Conservation (phyloP, 2,329 filamentous ascomycete genomes). For the Aureobasidium sp. region DNA sequence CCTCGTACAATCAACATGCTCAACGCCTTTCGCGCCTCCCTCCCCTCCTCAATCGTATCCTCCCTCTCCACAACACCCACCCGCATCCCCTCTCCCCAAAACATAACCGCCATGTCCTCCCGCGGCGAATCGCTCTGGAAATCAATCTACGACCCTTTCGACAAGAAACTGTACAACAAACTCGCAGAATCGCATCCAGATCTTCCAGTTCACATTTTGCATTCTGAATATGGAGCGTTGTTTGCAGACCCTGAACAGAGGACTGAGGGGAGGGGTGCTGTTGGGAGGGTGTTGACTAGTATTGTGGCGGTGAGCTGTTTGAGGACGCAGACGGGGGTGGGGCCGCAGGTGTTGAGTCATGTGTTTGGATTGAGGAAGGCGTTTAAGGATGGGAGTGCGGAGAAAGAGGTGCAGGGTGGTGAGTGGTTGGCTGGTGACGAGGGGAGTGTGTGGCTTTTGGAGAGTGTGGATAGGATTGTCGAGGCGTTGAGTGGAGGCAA, state of each 20-base stretch:
- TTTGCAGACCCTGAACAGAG: conserved; percentile 55
- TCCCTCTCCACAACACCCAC: conserved; percentile 49
- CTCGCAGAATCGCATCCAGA: conserved; percentile 72
- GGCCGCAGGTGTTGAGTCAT: conserved; percentile 72
- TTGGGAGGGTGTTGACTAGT: conserved; percentile 64
- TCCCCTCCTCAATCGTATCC: conserved; percentile 48
- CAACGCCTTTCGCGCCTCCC: conserved; percentile 56
- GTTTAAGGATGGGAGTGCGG: conserved; percentile 54
- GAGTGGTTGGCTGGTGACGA: conserved; percentile 57
- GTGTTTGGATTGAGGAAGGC: conserved; percentile 73
- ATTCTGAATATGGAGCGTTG: conserved; percentile 63
- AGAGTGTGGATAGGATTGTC: conserved; percentile 54
- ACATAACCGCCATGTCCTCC: conserved; percentile 41
- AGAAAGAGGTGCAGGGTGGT: conserved; percentile 47
- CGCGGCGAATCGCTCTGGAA: conserved; percentile 64
- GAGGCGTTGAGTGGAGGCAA: conserved; percentile 36
- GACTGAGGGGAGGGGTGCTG: conserved; percentile 32
- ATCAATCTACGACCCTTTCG: conserved; percentile 67
- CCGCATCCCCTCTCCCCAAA: conserved; percentile 37
- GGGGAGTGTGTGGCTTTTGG: conserved; percentile 54
- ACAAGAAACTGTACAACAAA: conserved; percentile 60
- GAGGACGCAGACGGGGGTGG: conserved; percentile 71
- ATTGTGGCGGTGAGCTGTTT: conserved; percentile 67
- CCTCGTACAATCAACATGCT: conserved; percentile 78
- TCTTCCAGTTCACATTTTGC: conserved; percentile 69